Percentiles rank a stretch among this genome's conserved stretches.
These are phyloP conservation scores for Citrullus mucosospermus DNA, from an alignment of 306 rosid genomes.

Conservation along the genomic window DNA sequence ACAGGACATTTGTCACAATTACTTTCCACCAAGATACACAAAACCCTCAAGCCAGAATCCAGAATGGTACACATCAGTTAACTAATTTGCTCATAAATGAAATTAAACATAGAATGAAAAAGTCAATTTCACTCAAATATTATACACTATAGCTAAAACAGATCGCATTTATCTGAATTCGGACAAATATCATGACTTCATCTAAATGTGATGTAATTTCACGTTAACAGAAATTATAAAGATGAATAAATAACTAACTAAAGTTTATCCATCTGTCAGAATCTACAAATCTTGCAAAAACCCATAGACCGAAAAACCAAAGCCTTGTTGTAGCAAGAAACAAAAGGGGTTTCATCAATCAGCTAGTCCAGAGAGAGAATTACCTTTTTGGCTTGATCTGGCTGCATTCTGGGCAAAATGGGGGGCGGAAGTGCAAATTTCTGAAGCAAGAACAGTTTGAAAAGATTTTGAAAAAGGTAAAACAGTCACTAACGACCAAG, in stretches of 20 bases:
- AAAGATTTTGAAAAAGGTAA: neutral
- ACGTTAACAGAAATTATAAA: neutral
- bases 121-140: neutral
- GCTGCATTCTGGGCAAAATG: constrained; percentile 48
- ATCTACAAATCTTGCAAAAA: neutral
- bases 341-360: neutral
- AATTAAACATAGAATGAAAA: neutral
- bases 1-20: neutral
- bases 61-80: neutral
- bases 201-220: neutral
- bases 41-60: neutral
- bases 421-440: constrained; percentile 12
- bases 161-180: neutral
- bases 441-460: neutral
- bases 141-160: neutral
- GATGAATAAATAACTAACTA: neutral
- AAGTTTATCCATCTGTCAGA: neutral
- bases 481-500: constrained; percentile 21
- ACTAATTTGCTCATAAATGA: neutral
- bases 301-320: neutral
- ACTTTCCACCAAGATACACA: neutral
- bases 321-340: neutral
- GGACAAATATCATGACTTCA: neutral
- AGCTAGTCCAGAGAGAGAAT: neutral
- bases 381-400: constrained; percentile 77